Percentiles rank a stretch among this genome's conserved stretches.
Conservation (phyloP, 805 yeast species). For the Wickerhamomyces canadensis region DNA sequence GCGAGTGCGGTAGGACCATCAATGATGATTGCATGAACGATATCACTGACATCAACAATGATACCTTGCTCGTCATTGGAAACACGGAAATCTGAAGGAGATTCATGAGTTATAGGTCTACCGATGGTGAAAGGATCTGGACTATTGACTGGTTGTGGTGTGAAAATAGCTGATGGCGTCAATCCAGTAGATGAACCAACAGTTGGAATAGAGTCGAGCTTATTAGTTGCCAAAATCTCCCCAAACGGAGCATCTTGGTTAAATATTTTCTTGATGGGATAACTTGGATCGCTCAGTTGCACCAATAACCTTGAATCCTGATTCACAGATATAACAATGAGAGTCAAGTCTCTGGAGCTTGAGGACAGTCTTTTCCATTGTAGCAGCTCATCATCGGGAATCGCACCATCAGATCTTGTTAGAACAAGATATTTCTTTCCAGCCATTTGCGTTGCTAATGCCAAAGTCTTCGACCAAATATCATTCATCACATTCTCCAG, state of each 20-base stretch:
- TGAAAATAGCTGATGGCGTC: conserved; percentile 23
- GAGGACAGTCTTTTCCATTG: conserved; percentile 74
- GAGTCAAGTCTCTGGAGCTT: conserved; percentile 46
- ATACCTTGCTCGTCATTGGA: conserved; percentile 6
- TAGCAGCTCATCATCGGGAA: conserved; percentile 76
- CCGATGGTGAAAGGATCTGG: conserved; percentile 21
- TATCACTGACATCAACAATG: conserved; percentile 45
- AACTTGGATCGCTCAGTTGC: conserved; percentile 26
- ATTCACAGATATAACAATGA: conserved; percentile 67
- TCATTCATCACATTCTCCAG: conserved; percentile 59
- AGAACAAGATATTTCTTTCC: conserved; percentile 56
- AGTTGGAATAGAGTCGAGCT: conserved; percentile 15
- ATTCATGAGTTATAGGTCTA: conserved; percentile 9
- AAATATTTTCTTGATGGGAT: conserved; percentile 29
- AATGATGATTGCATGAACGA: conserved; percentile 53
- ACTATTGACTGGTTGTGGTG: conserved; percentile 23
- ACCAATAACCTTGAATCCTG: conserved; percentile 44
- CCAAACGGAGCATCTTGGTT: conserved; percentile 19
- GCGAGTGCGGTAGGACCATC: conserved; percentile 59
- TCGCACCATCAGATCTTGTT: conserved; percentile 64
- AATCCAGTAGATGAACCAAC: conserved; percentile 23
- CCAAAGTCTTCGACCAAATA: conserved; percentile 56
- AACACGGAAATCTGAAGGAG: conserved; percentile 12
- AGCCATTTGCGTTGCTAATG: conserved; percentile 28
- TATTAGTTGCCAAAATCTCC: conserved; percentile 1